Base-by-base conservation (phyloP, 2,329 filamentous ascomycete species). In the Fusarium haematococcum region DNA sequence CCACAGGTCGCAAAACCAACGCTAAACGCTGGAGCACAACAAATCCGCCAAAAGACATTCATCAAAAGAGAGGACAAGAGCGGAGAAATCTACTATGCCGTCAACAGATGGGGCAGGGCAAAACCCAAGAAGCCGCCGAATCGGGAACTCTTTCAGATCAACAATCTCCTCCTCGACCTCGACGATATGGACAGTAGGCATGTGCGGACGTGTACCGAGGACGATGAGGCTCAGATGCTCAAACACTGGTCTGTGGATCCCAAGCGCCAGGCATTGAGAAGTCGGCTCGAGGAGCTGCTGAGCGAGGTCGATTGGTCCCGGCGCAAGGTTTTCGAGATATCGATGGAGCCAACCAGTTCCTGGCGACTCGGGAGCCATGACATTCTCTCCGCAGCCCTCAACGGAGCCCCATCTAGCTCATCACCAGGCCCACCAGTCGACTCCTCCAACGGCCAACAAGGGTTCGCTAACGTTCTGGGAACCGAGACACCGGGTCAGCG, bases 111-210 rank as follows among this genome's bases (percentile, higher is more conserved):
- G 45, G 52, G 65, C 5, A 32, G 11, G 18, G 48, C 59, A 11
- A 35, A 50, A 18, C 66, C 75, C 4, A 75, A 76, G 32, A 33
- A 30, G 1, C 68, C 73, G 2, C 58, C 54, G 9, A 45, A 76
- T 11, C 37, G 75, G 56, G 75, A 81, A n/a, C 81, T 84, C 68
- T 84, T 85, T 69, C 77, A 85, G 27, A 80, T 87, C 45, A 83
- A 86, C 14, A 63, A 82, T 20, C 70, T 86, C 13, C 77, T 89
- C 4, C 82, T 90, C 43, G 87, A 90, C 67, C 86, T 91, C 43
- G 88, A 90, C 71, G 85, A 86, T 52, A 83, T 86, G 69, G 82
- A 85, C 23, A 85, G 77, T 71, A 80, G 76, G 1, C 78, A 82
- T 56, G 87, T 89, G 43, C 86, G 87, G 32, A 76, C 79, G 3